phyloP scores from a whole-genome alignment of 2,329 filamentous ascomycete species.

The Aureobasidium namibiae region DNA sequence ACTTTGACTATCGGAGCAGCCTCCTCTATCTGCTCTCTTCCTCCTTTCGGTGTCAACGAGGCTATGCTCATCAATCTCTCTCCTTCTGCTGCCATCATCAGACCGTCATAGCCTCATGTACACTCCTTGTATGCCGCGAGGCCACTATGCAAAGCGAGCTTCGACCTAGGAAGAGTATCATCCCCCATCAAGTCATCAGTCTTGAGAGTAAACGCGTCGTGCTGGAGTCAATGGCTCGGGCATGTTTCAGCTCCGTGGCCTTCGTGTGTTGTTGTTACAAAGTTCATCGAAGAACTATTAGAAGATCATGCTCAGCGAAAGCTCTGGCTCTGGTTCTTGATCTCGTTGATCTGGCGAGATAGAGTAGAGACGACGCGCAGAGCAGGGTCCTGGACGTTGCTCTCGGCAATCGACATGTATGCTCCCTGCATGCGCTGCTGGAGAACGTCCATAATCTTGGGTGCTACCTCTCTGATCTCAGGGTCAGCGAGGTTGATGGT shows the following conservation, averaged over 20 bases:
- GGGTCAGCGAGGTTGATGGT: constrained; percentile 41
- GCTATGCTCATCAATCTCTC: neutral
- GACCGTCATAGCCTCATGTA: neutral
- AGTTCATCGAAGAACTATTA: neutral
- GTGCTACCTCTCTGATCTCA: constrained; percentile 49
- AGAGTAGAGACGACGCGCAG: constrained; percentile 27
- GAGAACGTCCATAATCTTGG: constrained; percentile 53
- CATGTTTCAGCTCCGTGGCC: neutral
- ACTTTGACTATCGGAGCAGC: neutral
- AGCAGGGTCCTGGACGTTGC: constrained; percentile 40
- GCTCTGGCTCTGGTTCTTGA: constrained; percentile 12
- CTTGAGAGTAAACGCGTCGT: neutral
- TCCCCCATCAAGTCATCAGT: neutral
- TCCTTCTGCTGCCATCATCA: neutral
- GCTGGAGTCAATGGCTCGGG: neutral
- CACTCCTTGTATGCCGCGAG: neutral
- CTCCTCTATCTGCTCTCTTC: neutral
- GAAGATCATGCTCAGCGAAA: neutral
- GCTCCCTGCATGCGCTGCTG: constrained; percentile 47
- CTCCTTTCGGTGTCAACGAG: neutral
- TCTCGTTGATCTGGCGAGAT: constrained; percentile 22
- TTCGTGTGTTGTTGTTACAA: neutral
- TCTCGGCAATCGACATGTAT: constrained; percentile 50
- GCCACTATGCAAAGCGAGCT: neutral
- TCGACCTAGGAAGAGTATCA: neutral